phyloP scores from a whole-genome alignment of 345 rosid genomes.

The Toxicodendron radicans region DNA sequence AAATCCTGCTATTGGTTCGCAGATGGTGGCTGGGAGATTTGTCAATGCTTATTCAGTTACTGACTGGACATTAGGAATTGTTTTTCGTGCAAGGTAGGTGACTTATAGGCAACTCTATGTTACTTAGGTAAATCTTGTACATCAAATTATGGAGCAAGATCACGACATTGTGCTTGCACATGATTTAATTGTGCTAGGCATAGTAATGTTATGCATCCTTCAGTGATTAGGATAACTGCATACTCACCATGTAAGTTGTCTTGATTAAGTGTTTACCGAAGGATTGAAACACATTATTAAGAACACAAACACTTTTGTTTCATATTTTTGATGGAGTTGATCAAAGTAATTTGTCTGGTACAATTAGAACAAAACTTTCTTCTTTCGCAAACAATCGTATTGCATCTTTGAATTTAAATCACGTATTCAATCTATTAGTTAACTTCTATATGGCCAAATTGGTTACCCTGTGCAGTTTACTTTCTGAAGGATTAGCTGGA shows the following conservation, averaged over 20 bases:
- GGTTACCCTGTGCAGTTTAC: constrained; percentile 34
- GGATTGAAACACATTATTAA: background rate
- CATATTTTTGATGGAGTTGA: background rate
- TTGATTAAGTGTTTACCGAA: too few relatives aligned
- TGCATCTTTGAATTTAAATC: background rate
- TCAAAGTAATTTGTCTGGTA: too few relatives aligned
- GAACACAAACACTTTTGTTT: background rate
- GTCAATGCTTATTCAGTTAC: constrained; percentile 47
- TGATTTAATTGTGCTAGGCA: background rate
- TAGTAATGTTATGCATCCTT: background rate
- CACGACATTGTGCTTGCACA: background rate
- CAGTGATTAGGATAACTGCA: background rate
- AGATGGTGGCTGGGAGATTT: constrained; percentile 64
- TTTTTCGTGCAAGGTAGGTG: constrained; percentile 51
- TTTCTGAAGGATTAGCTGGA: constrained; percentile 57
- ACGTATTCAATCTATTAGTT: background rate
- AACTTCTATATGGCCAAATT: background rate
- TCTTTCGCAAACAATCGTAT: too few relatives aligned
- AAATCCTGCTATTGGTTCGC: constrained; percentile 15
- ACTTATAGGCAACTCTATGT: background rate
- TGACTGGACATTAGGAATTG: constrained; percentile 62
- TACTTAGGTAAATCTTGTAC: background rate
- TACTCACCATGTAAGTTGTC: background rate
- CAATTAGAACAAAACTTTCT: background rate
- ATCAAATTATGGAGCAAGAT: background rate